Evolutionary conservation across 768 basidiomycete species (phyloP), one percentile per base, ranked within the genome.

Genomic region (Hypholoma sublateritium): DNA sequence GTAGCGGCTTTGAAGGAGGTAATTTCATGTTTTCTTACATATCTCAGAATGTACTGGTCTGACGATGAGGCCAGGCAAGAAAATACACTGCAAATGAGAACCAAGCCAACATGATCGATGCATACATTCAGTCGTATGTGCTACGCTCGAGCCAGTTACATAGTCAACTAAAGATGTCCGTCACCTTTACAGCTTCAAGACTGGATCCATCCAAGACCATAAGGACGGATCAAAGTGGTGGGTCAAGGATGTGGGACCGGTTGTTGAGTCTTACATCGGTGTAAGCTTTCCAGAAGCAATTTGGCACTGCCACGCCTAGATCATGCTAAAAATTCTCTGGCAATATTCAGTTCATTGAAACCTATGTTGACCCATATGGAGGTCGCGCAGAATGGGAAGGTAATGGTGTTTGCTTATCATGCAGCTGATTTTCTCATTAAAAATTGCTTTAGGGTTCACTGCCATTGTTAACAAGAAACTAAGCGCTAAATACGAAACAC

Each of bases 311-410:
- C 25, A 28, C 9, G 6, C 28, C 9, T 7, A 7, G 5, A 32
- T 9, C 28, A 9, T 32, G 28, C 43, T 41, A n/a, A 44, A 25
- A 8, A 9, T 16, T 19, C 41, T 25, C 7, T 8, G 13, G n/a
- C n/a, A 50, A 39, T 41, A 19, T 53, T 5, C 50, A 81, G 71
- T 92, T 91, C 69, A 80, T 92, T 39, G 90, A 92, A 77, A 92
- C 88, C 1, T 91, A 91, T 58, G 87, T 93, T 16, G 93, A 95
- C 66, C 93, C 93, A 6, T 93, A 91, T 57, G 93, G 93, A 35
- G 88, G 83, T n/a, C 84, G 93, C 50, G 93, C 93, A 0, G 93
- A 95, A 69, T 95, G 93, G 93, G 92, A 95, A 82, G 92, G 91
- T 85, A 54, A 35, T 63, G 53, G 42, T 41, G 32, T 54, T 53